Conservation (phyloP, 2,329 filamentous ascomycete genomes). For the Coniochaeta sp. region DNA sequence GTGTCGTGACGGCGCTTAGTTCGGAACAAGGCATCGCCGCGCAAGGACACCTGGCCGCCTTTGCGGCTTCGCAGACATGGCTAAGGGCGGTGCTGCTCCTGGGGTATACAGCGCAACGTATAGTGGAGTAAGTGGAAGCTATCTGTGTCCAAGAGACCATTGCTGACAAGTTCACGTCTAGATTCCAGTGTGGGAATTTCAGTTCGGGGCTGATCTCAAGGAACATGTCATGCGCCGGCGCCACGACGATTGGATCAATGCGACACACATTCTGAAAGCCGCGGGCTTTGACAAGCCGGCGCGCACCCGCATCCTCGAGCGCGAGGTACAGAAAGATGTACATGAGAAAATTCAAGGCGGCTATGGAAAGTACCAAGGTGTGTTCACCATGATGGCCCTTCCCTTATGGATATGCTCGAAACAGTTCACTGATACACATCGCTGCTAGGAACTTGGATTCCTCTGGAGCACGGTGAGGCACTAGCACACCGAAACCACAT, state of each 20-base stretch:
- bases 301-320: slow-evolving; percentile 86
- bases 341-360: slow-evolving; percentile 98
- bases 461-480: slow-evolving; percentile 69
- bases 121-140: slow-evolving; percentile 49
- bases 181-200: slow-evolving; percentile 93
- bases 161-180: slow-evolving; percentile 27
- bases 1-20: not conserved
- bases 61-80: slow-evolving; percentile 27
- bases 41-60: not conserved
- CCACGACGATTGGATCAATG: slow-evolving; percentile 96
- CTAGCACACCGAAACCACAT: slow-evolving; percentile 85
- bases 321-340: slow-evolving; percentile 91
- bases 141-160: slow-evolving; percentile 2
- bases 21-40: not conserved
- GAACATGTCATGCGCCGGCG: slow-evolving; percentile 94
- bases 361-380: slow-evolving; percentile 97
- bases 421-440: not conserved
- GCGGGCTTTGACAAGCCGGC: slow-evolving; percentile 97
- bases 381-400: slow-evolving; percentile 6
- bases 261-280: slow-evolving; percentile 96
- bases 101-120: slow-evolving; percentile 63
- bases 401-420: not conserved
- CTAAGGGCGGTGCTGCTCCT: slow-evolving; percentile 32
- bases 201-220: slow-evolving; percentile 69
- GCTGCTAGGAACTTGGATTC: slow-evolving; percentile 82